Base-by-base conservation (phyloP, 768 basidiomycete species). In the Pleurotus salmoneostramineus region DNA sequence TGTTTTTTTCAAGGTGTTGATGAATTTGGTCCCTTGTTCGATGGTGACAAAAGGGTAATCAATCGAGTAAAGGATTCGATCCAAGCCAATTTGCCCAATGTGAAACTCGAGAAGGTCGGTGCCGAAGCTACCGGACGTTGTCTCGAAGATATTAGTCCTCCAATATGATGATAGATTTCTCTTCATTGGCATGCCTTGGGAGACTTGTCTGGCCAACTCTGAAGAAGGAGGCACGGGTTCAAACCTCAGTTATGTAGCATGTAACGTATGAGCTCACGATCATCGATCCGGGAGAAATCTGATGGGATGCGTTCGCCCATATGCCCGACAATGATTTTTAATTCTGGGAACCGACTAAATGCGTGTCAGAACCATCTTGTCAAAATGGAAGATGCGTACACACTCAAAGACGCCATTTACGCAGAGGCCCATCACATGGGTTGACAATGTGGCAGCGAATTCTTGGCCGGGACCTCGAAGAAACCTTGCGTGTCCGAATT, bases 281-380 rank as follows among this genome's bases (percentile, higher is more conserved):
- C 67, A 46, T 78, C 72, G 27, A 75, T 75, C n/a, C 77, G 69
- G 54, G 68, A 61, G 1, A 78, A 64, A 57, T 78, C 76, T 6
- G 76, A 78, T 0, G 76, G 70, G 27, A 77, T 69, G 12, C 76
- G 69, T 60, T 77, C 76, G 6, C 76, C 76, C 21, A 78, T 59
- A 63, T 78, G 77, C 1, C 75, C 77, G 12, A 77, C 72, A n/a
- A 78, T 76, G 7, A 77, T 64, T 37, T 73, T 72, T 31, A 74
- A 52, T 12, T 71, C 67, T 0, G 77, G 76, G 56, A 77, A 78
- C 2, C 77, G 75, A 59, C 76, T 78, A 36, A 32, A 12, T 34
- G 21, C 21, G 21, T 27, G 21, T 27, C 21, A 27, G 21, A 27
- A 27, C 21, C 21, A 27, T 27, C 21, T 27, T 27, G 21, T 27